A percentile compares a stretch with the other conserved stretches of the same genome.
phyloP scores from a whole-genome alignment of 306 rosid species.

The Erythrophleum fordii region DNA sequence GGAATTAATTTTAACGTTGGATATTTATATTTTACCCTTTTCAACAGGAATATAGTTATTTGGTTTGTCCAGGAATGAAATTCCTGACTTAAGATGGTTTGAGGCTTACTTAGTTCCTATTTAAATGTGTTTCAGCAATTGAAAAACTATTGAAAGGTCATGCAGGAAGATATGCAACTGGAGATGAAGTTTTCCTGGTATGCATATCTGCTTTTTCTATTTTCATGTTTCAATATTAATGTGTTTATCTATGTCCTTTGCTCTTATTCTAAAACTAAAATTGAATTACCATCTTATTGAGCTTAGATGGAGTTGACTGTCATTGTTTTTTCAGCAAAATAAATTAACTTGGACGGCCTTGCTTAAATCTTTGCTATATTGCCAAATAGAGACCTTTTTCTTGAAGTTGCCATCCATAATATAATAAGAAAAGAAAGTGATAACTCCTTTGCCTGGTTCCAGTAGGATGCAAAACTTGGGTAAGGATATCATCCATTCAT shows the following conservation, averaged over 20 bases:
- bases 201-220: background rate
- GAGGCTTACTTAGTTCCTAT: constrained; percentile 17
- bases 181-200: constrained; percentile 55
- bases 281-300: background rate
- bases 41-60: background rate
- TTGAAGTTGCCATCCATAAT: background rate
- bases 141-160: constrained; percentile 54
- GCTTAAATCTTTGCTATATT: background rate
- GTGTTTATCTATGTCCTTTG: background rate
- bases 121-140: constrained; percentile 45
- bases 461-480: constrained; percentile 3
- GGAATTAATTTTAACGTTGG: background rate
- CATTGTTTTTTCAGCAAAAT: background rate
- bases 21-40: background rate
- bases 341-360: background rate
- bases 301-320: background rate
- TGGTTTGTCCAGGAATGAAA: background rate
- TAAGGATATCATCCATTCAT: constrained; percentile 1
- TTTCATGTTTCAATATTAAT: background rate
- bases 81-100: constrained; percentile 11
- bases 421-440: background rate
- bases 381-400: background rate
- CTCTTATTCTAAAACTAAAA: background rate
- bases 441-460: constrained; percentile 8
- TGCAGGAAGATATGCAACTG: constrained; percentile 54